A percentile compares a stretch with the other conserved stretches of the same genome.
Evolutionary conservation across 805 yeast genomes (phyloP).

Genomic region (Metschnikowia borealis): DNA sequence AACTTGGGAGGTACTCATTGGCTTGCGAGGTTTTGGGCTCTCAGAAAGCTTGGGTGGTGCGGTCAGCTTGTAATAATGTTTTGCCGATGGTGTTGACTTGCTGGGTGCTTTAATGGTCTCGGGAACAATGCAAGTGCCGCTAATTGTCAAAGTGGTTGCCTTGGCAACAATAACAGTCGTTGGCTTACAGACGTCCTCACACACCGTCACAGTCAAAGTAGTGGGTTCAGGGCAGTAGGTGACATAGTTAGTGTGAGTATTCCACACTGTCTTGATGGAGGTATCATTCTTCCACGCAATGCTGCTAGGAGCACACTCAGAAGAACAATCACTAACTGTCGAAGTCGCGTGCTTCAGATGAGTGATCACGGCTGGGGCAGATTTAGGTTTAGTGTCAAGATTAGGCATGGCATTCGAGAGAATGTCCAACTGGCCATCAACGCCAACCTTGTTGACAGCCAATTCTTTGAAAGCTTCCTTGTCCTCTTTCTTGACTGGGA

Average conservation of each 20-base stretch:
- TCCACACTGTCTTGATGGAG: not conserved
- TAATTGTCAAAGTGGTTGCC: not conserved
- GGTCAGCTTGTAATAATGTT: not conserved
- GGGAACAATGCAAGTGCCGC: not conserved
- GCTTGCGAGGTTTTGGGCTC: not conserved
- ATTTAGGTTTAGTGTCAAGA: too few species aligned
- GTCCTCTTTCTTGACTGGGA: not conserved
- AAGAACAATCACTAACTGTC: not conserved
- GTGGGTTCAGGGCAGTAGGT: not conserved
- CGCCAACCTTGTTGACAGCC: too few species aligned
- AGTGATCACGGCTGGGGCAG: not conserved
- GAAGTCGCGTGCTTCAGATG: not conserved
- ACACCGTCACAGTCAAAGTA: not conserved
- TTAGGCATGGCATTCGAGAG: too few species aligned
- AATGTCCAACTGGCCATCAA: too few species aligned
- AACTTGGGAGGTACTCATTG: not conserved
- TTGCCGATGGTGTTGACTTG: not conserved
- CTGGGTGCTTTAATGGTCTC: not conserved
- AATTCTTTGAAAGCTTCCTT: not conserved
- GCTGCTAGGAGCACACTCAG: not conserved
- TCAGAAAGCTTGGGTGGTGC: not conserved
- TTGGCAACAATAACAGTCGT: not conserved
- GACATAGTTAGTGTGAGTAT: not conserved
- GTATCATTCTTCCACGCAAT: not conserved
- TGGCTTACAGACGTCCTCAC: not conserved